phyloP scores from a whole-genome alignment of 2,329 filamentous ascomycete species.

The Metarhizium album region DNA sequence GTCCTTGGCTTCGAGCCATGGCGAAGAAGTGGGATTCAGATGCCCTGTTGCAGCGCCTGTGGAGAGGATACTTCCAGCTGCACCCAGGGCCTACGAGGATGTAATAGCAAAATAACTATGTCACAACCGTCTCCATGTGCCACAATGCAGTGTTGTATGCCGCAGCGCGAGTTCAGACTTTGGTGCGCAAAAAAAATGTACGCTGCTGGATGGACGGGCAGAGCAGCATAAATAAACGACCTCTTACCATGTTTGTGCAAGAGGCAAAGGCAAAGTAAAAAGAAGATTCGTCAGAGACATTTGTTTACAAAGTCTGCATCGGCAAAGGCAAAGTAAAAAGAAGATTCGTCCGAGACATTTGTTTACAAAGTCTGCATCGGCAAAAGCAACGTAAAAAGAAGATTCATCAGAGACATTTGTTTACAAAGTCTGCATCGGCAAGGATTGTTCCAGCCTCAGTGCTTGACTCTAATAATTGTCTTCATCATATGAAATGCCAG shows the following conservation, averaged over 20 bases:
- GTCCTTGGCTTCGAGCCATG: slow-evolving; percentile 14
- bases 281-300: no score
- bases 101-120: background rate
- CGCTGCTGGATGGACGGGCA: background rate
- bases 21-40: slow-evolving; percentile 19
- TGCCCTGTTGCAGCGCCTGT: slow-evolving; percentile 14
- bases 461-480: slow-evolving; percentile 93
- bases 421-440: slow-evolving; percentile 20
- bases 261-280: background rate
- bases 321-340: no score
- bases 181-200: no score
- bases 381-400: no score
- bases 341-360: no score
- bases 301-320: no score
- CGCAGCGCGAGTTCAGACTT: background rate
- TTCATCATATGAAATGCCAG: slow-evolving; percentile 79
- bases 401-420: slow-evolving; percentile 20
- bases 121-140: background rate
- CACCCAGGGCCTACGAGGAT: background rate
- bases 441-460: slow-evolving; percentile 51
- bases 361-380: no score
- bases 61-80: slow-evolving; percentile 15
- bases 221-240: no score
- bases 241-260: no score
- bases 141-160: background rate